phyloP scores from a whole-genome alignment of 179 eudicot species.

The Actinidia arguta region DNA sequence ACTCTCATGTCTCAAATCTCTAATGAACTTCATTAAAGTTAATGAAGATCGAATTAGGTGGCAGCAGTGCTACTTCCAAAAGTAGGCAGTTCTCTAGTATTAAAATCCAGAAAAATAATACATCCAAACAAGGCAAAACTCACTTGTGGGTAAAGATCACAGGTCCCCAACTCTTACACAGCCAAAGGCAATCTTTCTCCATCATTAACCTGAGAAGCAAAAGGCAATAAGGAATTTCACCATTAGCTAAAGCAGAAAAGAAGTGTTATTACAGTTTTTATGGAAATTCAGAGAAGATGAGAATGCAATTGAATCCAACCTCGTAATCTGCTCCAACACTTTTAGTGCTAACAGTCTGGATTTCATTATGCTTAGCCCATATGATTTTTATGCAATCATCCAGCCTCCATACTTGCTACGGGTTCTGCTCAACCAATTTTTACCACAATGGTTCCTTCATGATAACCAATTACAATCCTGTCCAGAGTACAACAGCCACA shows the following conservation, averaged over 20 bases:
- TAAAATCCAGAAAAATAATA: not conserved
- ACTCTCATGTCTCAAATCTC: no score
- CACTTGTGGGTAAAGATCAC: slow-evolving; percentile 99
- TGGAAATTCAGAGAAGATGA: not conserved
- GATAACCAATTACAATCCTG: slow-evolving; percentile 97
- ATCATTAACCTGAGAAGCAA: slow-evolving; percentile 73
- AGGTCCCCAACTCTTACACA: slow-evolving; percentile 95
- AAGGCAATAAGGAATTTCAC: not conserved
- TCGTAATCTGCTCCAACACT: slow-evolving; percentile 95
- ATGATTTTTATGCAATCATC: slow-evolving; percentile 93
- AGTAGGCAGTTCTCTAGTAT: not conserved
- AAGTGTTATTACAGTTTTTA: not conserved
- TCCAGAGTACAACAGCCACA: not conserved
- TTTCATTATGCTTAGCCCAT: slow-evolving; percentile 98
- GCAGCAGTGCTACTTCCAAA: slow-evolving; percentile 8
- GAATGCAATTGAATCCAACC: slow-evolving; percentile 57
- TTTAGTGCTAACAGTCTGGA: slow-evolving; percentile 91
- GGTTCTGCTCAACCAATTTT: slow-evolving; percentile 96
- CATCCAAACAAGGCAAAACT: slow-evolving; percentile 24
- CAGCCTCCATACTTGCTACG: slow-evolving; percentile 75
- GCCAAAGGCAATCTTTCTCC: slow-evolving; percentile 95
- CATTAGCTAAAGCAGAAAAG: not conserved
- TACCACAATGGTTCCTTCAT: slow-evolving; percentile 98
- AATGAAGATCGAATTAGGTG: no score
- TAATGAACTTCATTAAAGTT: no score